Evolutionary conservation across 345 rosid genomes (phyloP).

Genomic region (Dipteronia sinensis): DNA sequence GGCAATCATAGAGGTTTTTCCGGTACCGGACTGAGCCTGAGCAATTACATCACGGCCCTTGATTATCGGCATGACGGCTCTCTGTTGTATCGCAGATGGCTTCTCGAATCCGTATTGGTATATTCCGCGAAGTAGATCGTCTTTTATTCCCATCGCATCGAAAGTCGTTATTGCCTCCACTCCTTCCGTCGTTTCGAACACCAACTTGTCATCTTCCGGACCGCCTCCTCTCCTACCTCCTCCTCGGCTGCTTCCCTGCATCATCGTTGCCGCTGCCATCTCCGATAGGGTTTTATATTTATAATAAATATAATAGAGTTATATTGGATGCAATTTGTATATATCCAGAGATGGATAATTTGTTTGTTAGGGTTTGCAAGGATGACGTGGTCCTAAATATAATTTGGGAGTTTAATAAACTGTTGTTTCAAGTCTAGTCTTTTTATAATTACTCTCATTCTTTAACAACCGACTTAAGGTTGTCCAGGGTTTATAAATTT

Average conservation of each 20-base stretch:
- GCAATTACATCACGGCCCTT: conserved; percentile 95
- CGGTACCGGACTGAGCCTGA: conserved; percentile 99
- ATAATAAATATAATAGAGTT: no score
- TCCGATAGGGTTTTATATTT: background rate
- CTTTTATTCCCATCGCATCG: conserved; percentile 82
- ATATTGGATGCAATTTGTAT: no score
- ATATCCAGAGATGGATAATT: no score
- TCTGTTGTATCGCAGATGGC: conserved; percentile 95
- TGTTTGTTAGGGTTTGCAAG: no score
- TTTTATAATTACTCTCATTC: no score
- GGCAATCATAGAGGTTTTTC: conserved; percentile 96
- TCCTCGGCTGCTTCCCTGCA: conserved; percentile 36
- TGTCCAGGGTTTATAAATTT: no score
- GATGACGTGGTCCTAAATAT: no score
- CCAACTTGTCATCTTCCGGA: conserved; percentile 60
- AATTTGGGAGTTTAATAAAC: no score
- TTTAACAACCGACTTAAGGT: no score
- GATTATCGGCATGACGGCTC: conserved; percentile 92
- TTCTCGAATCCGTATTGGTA: conserved; percentile 89
- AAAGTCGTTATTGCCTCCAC: conserved; percentile 83
- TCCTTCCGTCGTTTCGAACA: conserved; percentile 88
- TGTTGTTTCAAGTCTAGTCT: no score
- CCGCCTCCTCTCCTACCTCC: conserved; percentile 27
- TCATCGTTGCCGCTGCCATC: conserved; percentile 26
- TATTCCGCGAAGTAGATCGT: conserved; percentile 80